These are phyloP conservation scores for Rubroshorea leprosula DNA, from an alignment of 345 rosid species.

Conservation along the genomic window DNA sequence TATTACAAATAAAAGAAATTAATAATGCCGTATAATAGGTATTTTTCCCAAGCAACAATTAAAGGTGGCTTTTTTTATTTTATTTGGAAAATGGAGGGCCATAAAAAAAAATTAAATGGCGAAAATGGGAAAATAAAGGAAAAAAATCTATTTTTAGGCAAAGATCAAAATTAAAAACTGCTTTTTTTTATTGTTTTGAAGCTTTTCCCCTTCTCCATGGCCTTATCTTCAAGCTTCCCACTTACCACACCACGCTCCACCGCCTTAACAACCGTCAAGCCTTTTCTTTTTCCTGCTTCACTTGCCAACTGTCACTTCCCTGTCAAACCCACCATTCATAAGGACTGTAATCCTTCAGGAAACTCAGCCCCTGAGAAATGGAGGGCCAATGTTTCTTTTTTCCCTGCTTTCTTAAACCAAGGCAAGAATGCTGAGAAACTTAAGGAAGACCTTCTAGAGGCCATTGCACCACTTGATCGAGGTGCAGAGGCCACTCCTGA, in stretches of 20 bases:
- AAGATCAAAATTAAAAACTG: not conserved
- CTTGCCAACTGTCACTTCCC: constrained; percentile 16
- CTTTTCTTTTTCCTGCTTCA: constrained; percentile 13
- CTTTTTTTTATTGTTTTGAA: not conserved
- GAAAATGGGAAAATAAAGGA: too few species aligned
- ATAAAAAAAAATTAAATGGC: too few species aligned
- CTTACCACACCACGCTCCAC: constrained; percentile 15
- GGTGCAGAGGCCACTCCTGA: constrained; percentile 79
- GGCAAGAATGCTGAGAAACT: constrained; percentile 50
- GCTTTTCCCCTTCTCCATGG: constrained; percentile 22
- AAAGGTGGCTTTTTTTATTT: too few species aligned
- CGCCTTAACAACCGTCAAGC: constrained; percentile 8
- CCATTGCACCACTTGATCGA: constrained; percentile 65
- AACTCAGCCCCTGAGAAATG: constrained; percentile 23
- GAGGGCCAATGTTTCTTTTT: constrained; percentile 62
- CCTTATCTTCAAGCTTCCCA: constrained; percentile 19
- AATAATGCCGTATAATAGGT: too few species aligned
- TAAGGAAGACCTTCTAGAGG: constrained; percentile 68
- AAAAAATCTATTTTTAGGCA: not conserved
- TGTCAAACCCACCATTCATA: constrained; percentile 18
- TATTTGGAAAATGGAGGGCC: too few species aligned
- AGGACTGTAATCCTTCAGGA: constrained; percentile 14
- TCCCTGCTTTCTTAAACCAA: constrained; percentile 67
- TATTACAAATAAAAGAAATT: too few species aligned
- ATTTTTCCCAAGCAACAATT: too few species aligned